Percentiles rank a stretch among this genome's conserved stretches.
These are phyloP conservation scores for Clonostachys byssicola DNA, from an alignment of 2,329 filamentous ascomycete genomes.

Conservation along the genomic window DNA sequence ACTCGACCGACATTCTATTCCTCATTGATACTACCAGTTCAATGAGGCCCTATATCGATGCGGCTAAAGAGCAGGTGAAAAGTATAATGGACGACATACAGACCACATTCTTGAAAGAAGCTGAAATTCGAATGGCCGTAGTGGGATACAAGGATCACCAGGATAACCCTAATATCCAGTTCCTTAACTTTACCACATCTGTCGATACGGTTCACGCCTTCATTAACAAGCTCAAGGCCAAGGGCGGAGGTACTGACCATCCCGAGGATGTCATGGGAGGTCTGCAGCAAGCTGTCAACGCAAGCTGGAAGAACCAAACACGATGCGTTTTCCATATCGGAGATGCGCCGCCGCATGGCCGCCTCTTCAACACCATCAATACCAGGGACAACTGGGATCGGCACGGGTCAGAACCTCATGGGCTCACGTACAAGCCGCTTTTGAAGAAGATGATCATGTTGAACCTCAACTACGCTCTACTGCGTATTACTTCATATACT, in stretches of 20 bases:
- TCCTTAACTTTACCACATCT: not conserved
- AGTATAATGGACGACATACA: slow-evolving; percentile 24
- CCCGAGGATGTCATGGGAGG: slow-evolving; percentile 30
- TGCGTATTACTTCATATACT: not conserved
- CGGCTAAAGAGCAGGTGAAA: slow-evolving; percentile 25
- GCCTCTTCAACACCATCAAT: not conserved
- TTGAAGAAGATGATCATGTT: not conserved
- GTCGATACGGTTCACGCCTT: not conserved
- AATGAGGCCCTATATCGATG: slow-evolving; percentile 21
- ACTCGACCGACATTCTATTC: slow-evolving; percentile 28
- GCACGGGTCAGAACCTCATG: not conserved
- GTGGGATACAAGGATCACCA: slow-evolving; percentile 29
- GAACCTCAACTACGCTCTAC: not conserved
- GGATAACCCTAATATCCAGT: not conserved
- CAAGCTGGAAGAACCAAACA: slow-evolving; percentile 24
- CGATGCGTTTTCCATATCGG: slow-evolving; percentile 12
- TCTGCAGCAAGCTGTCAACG: slow-evolving; percentile 18
- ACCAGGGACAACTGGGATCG: too few relatives aligned
- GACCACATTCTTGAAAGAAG: slow-evolving; percentile 20
- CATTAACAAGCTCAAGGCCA: not conserved
- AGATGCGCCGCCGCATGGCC: slow-evolving; percentile 7
- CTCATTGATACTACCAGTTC: slow-evolving; percentile 28
- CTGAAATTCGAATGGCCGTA: slow-evolving; percentile 24
- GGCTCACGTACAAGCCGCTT: not conserved
- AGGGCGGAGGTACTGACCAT: slow-evolving; percentile 17